Base-by-base conservation (phyloP, 257 asterid species). In the Solanum raphanifolium region DNA sequence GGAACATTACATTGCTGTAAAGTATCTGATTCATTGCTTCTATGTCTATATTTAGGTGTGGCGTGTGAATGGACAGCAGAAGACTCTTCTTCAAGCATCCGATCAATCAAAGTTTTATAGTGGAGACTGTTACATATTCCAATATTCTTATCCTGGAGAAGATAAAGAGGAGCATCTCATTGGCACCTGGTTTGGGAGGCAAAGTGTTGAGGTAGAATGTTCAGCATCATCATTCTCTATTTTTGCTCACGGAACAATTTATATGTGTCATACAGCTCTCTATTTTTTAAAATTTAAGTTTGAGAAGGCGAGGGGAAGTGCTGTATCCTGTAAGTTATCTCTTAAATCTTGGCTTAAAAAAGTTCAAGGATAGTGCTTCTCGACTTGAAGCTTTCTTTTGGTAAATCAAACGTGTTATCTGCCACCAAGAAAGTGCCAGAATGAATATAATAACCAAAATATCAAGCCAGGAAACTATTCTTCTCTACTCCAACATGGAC, bases 101-200 rank as follows among this genome's bases (percentile, higher is more conserved):
- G 98, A 96, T 69, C 98, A 95, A 93, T 94, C 98, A 84, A 98
- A 95, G 88, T 98, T 98, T 87, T 96, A 95, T 87, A 91, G 98
- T 92, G 99, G 99, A 89, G 99, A 98, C 91, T 98, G 98, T 89
- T 98, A 93, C 88, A 93, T 98, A 89, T 96, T 95, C 87, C 98
- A 96, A 83, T 98, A 98, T 92, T 92, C 98, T 86, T 98, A 94
- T 91, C 92, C 99, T 10, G 99, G 98, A 87, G 99, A 98, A 76
- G 98, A 94, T 78, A 98, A 92, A 58, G 99, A 98, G 85, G 99
- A 98, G 75, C 90, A 90, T 86, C 94, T 98, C 31, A 92, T 98
- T 23, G 99, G 99, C 88, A 98, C 99, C 36, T 98, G 99, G 99
- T 90, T 96, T 41, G 99, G 99, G 66, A 95, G 93, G 91, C 95